phyloP scores from a whole-genome alignment of 75 land plant species.

The Larix kaempferi region DNA sequence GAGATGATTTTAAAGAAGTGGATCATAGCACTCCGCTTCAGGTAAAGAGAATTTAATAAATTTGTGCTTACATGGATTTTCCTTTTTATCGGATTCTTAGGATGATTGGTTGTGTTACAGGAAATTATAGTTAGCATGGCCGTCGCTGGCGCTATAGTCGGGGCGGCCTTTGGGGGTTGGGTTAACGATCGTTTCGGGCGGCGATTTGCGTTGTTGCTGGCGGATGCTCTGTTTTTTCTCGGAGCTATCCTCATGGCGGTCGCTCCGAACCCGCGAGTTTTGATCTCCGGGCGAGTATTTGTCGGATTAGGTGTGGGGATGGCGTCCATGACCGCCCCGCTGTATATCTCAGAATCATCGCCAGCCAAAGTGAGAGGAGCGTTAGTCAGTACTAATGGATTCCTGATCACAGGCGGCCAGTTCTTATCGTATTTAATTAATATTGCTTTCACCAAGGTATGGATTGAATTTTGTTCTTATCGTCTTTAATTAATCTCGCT shows the following conservation, averaged over 20 bases:
- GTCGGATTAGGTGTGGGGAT: conserved; percentile 86
- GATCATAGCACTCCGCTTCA: conserved; percentile 55
- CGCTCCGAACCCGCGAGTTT: conserved; percentile 32
- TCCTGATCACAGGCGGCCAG: conserved; percentile 79
- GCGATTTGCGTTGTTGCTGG: conserved; percentile 33
- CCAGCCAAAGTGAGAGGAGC: conserved; percentile 77
- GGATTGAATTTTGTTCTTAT: conserved; percentile 10
- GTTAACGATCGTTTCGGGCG: conserved; percentile 62
- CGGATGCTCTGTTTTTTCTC: conserved; percentile 61
- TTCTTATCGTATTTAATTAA: conserved; percentile 78
- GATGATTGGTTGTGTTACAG: conserved; percentile 54
- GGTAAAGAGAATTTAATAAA: conserved; percentile 19
- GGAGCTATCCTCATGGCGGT: conserved; percentile 80
- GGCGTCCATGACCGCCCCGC: conserved; percentile 92
- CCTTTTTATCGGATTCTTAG: no score
- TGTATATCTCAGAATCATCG: conserved; percentile 81
- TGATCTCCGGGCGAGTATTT: conserved; percentile 57
- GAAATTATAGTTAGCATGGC: conserved; percentile 89
- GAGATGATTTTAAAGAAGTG: conserved; percentile 67
- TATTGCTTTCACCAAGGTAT: conserved; percentile 73
- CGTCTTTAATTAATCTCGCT: no score
- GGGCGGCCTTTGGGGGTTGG: conserved; percentile 81
- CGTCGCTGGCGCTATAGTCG: conserved; percentile 79
- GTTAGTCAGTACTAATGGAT: conserved; percentile 75
- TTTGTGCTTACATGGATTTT: not conserved